Conservation (phyloP, 306 rosid genomes). For the Delonix regia region DNA sequence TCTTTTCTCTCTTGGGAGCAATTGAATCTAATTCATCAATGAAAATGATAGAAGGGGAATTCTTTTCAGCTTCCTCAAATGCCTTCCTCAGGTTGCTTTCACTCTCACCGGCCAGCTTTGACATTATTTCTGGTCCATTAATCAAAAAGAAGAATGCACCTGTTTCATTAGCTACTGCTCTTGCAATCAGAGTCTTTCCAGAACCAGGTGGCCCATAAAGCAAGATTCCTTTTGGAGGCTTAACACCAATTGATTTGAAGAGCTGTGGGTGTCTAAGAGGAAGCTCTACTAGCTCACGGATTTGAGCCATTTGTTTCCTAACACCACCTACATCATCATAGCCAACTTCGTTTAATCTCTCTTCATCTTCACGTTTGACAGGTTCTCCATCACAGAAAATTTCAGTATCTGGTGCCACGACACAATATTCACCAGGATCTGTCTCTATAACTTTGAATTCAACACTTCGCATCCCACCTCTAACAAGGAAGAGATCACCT, state of each 20-base stretch:
- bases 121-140: conserved; percentile 78
- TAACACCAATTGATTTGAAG: conserved; percentile 72
- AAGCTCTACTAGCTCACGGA: conserved; percentile 72
- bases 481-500: conserved; percentile 67
- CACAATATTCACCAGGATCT: conserved; percentile 65
- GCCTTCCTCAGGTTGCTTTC: conserved; percentile 78
- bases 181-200: conserved; percentile 68
- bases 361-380: conserved; percentile 69
- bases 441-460: conserved; percentile 69
- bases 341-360: conserved; percentile 61
- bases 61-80: conserved; percentile 76
- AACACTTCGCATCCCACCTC: conserved; percentile 67
- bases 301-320: conserved; percentile 82
- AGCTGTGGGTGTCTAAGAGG: conserved; percentile 82
- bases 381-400: conserved; percentile 76
- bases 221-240: conserved; percentile 76
- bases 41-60: conserved; percentile 75
- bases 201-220: conserved; percentile 82
- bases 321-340: conserved; percentile 84
- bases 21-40: conserved; percentile 71
- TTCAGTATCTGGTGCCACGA: conserved; percentile 72
- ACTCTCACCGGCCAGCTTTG: conserved; percentile 76
- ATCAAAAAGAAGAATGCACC: conserved; percentile 76
- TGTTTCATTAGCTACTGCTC: conserved; percentile 81
- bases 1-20: conserved; percentile 79